Conservation (phyloP, 768 basidiomycete species). For the Calocera cornea region DNA sequence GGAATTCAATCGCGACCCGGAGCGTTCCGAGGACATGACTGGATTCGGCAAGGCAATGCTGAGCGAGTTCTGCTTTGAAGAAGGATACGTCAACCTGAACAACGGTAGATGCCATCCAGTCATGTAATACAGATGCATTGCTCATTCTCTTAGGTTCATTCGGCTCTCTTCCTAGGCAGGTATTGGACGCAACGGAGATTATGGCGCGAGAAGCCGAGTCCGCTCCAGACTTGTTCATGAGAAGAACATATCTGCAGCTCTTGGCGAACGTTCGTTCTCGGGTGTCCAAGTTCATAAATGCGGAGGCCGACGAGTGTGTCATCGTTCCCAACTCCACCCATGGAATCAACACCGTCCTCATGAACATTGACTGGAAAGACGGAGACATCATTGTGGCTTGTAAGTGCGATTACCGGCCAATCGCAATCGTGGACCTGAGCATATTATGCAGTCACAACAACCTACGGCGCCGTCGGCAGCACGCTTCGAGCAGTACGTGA, state of each 20-base stretch:
- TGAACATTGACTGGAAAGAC: constrained; percentile 52
- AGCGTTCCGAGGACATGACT: constrained; percentile 15
- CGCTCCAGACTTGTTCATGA: constrained; percentile 25
- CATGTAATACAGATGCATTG: neutral
- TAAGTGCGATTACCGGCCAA: constrained; percentile 18
- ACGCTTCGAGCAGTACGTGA: constrained; percentile 45
- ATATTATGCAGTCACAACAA: constrained; percentile 34
- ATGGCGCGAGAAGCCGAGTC: constrained; percentile 22
- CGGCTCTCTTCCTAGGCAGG: constrained; percentile 24
- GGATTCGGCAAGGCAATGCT: constrained; percentile 25
- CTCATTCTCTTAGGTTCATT: constrained; percentile 20
- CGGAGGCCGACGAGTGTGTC: constrained; percentile 23
- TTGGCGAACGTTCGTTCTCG: constrained; percentile 19
- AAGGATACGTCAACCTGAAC: constrained; percentile 27
- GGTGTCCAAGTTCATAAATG: constrained; percentile 23
- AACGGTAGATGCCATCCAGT: constrained; percentile 19
- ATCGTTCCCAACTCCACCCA: constrained; percentile 47
- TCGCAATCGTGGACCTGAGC: neutral
- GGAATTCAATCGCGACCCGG: constrained; percentile 11
- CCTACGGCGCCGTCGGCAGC: constrained; percentile 42
- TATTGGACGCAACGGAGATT: constrained; percentile 19
- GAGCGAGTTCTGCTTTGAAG: constrained; percentile 23
- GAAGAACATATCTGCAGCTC: constrained; percentile 18
- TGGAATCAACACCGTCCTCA: constrained; percentile 51
- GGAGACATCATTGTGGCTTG: constrained; percentile 54